Conservation (phyloP, 1,284 basidiomycete species). For the Trichosporon sp. region DNA sequence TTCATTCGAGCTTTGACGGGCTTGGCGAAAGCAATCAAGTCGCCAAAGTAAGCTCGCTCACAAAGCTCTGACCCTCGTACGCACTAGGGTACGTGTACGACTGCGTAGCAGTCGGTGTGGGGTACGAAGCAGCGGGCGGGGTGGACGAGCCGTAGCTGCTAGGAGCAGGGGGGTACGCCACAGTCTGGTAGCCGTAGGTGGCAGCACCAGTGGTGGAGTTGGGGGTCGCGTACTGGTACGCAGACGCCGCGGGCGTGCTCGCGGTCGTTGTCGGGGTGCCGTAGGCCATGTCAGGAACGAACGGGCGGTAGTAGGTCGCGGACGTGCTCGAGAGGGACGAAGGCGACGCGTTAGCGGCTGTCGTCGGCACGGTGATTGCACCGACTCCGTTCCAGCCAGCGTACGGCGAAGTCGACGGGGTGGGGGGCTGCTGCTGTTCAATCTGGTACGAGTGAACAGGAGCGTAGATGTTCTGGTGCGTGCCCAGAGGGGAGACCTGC, state of each 20-base stretch:
- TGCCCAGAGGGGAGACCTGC: constrained; percentile 27
- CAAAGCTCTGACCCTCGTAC: constrained; percentile 19
- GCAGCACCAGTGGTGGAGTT: constrained; percentile 9
- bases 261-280: constrained; percentile 9
- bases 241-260: constrained; percentile 6
- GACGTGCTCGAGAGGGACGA: constrained; percentile 13
- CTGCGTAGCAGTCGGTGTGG: constrained; percentile 17
- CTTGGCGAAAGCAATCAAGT: background rate
- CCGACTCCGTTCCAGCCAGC: constrained; percentile 26
- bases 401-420: constrained; percentile 23
- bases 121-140: constrained; percentile 15
- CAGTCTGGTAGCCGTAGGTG: constrained; percentile 10
- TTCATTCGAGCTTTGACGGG: constrained; percentile 8
- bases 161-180: constrained; percentile 8
- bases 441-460: constrained; percentile 27
- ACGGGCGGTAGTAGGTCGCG: constrained; percentile 26
- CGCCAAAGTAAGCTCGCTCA: constrained; percentile 18
- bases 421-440: constrained; percentile 22
- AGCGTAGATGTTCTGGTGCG: constrained; percentile 34
- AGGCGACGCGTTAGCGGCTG: constrained; percentile 16
- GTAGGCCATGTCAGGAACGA: constrained; percentile 25
- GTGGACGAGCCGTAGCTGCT: constrained; percentile 17
- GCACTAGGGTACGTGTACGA: constrained; percentile 20
- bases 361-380: constrained; percentile 22
- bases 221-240: constrained; percentile 10